Conservation (phyloP, 805 yeast genomes). For the Candida coquimbonensis region DNA sequence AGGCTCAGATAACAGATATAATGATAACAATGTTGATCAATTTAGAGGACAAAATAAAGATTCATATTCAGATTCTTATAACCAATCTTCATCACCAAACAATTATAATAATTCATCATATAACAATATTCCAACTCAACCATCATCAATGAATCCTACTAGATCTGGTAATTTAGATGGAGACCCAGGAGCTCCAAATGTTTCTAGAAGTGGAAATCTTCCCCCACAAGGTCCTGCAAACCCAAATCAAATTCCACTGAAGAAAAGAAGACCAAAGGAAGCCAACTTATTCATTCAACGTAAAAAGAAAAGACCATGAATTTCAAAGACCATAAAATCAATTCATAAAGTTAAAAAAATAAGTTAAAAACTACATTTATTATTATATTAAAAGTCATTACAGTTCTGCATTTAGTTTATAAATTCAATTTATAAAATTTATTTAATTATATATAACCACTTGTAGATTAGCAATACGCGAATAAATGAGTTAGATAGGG, state of each 20-base stretch:
- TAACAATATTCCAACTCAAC: neutral
- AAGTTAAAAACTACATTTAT: neutral
- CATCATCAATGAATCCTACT: neutral
- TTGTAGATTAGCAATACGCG: too few species aligned
- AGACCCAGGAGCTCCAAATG: neutral
- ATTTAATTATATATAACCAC: too few species aligned
- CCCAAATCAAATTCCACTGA: neutral
- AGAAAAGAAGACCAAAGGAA: constrained; percentile 8
- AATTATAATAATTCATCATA: too few species aligned
- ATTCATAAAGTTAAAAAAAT: neutral
- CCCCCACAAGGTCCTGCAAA: constrained; percentile 4
- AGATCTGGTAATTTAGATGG: neutral
- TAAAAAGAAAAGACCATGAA: neutral
- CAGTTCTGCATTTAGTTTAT: neutral
- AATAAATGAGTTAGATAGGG: too few species aligned
- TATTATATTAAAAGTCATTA: too few species aligned
- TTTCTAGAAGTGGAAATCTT: constrained; percentile 13
- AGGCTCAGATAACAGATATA: too few species aligned
- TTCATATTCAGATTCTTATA: too few species aligned
- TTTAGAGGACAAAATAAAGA: too few species aligned
- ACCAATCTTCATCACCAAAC: too few species aligned
- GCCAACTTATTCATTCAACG: constrained; percentile 8
- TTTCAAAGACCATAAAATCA: neutral
- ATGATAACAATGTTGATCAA: too few species aligned
- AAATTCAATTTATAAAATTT: too few species aligned